These are phyloP conservation scores for Prototheca wickerhamii DNA, from an alignment of 163 green algal genomes.

Conservation along the genomic window DNA sequence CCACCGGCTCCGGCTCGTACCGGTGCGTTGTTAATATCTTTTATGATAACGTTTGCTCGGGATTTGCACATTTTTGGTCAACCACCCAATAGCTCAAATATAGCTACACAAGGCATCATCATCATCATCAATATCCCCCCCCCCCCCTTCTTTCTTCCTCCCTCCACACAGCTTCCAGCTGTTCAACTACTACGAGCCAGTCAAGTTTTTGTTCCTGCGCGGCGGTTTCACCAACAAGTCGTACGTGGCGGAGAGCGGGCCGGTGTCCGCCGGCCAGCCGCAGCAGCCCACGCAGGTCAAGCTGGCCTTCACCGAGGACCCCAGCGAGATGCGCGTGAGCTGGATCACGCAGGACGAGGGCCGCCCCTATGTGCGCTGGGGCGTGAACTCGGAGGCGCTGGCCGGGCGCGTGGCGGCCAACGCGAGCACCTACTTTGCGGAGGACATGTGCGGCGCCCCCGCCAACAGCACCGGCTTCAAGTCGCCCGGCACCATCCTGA, in stretches of 20 bases:
- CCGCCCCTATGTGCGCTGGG: constrained; percentile 21
- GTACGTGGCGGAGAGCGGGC: constrained; percentile 28
- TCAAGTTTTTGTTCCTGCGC: constrained; percentile 51
- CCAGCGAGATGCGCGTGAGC: constrained; percentile 36
- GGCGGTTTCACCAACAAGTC: constrained; percentile 36
- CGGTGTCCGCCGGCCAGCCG: constrained; percentile 7
- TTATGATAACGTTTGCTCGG: no score
- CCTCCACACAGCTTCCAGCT: constrained; percentile 48
- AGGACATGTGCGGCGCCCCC: constrained; percentile 19
- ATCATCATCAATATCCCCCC: background rate
- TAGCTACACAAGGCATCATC: background rate
- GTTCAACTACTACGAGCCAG: constrained; percentile 48
- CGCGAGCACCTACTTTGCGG: constrained; percentile 9
- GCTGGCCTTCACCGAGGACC: background rate
- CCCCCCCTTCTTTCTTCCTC: background rate
- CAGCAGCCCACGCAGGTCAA: constrained; percentile 27
- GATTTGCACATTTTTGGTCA: no score
- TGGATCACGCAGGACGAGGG: constrained; percentile 31
- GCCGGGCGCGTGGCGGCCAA: constrained; percentile 6
- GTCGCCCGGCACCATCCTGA: constrained; percentile 15
- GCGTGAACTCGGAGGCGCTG: background rate
- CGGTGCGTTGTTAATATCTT: background rate
- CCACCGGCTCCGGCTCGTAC: constrained; percentile 25
- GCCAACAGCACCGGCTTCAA: constrained; percentile 19
- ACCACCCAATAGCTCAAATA: background rate